Conservation (phyloP, 2,329 filamentous ascomycete genomes). For the Akanthomyces uredinophilus region DNA sequence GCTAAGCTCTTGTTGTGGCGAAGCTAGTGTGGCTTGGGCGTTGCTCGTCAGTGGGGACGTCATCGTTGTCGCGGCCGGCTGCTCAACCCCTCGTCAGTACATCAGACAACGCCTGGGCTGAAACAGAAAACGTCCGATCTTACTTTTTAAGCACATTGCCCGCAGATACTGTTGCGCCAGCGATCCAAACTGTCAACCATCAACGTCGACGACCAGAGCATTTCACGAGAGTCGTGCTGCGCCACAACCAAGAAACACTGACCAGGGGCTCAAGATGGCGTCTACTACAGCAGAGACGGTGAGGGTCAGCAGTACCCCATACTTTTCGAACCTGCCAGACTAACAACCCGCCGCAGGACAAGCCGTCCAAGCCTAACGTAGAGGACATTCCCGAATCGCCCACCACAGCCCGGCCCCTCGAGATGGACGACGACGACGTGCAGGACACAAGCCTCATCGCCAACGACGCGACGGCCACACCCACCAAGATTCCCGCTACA, state of each 20-base stretch:
- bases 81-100: slow-evolving; percentile 25
- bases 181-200: background rate
- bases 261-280: slow-evolving; percentile 16
- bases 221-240: background rate
- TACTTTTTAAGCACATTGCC: background rate
- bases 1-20: slow-evolving; percentile 21
- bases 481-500: slow-evolving; percentile 15
- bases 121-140: slow-evolving; percentile 18
- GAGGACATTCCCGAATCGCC: slow-evolving; percentile 55
- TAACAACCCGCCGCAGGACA: slow-evolving; percentile 31
- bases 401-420: slow-evolving; percentile 59
- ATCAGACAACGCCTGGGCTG: slow-evolving; percentile 16
- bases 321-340: slow-evolving; percentile 8
- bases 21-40: slow-evolving; percentile 21
- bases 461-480: slow-evolving; percentile 32
- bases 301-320: slow-evolving; percentile 1
- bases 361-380: slow-evolving; percentile 26
- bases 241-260: slow-evolving; percentile 6
- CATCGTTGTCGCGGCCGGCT: slow-evolving; percentile 30
- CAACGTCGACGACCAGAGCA: background rate
- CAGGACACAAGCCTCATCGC: slow-evolving; percentile 53
- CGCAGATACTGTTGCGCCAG: background rate
- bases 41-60: slow-evolving; percentile 31
- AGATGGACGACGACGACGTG: slow-evolving; percentile 65
- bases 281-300: slow-evolving; percentile 15